A percentile compares a stretch with the other conserved stretches of the same genome.
phyloP scores from a whole-genome alignment of 139 green algal genomes.

The Chlamydomonas sphaeroides region DNA sequence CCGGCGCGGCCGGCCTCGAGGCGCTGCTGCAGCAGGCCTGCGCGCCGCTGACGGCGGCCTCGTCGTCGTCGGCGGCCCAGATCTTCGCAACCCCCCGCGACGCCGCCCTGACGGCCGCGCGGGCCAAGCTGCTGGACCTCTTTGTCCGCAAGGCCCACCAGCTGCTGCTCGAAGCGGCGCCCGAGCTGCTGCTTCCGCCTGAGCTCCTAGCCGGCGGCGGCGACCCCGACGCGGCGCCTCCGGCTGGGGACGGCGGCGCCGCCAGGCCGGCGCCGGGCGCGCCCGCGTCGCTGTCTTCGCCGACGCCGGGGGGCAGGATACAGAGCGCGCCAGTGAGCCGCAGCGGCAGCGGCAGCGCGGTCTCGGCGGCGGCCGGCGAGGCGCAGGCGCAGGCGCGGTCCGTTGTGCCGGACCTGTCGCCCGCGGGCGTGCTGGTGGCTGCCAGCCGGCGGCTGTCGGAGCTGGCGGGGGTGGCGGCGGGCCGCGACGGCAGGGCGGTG shows the following conservation, averaged over 20 bases:
- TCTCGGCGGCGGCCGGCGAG: no score
- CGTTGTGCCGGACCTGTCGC: conserved; percentile 3
- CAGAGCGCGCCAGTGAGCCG: conserved; percentile 6
- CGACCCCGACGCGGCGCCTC: neutral
- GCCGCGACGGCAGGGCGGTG: neutral
- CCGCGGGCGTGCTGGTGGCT: conserved; percentile 31
- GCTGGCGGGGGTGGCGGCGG: neutral
- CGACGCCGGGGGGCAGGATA: no score
- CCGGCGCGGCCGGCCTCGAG: neutral
- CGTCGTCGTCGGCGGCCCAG: neutral
- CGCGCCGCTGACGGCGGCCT: neutral
- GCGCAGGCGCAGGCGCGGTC: neutral
- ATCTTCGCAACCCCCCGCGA: neutral
- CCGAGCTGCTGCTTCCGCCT: conserved; percentile 9
- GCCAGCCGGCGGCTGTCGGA: neutral
- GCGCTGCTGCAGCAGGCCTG: conserved; percentile 20
- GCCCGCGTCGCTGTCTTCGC: no score
- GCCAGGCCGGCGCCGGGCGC: no score
- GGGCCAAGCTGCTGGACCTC: conserved; percentile 27
- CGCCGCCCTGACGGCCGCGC: conserved; percentile 1
- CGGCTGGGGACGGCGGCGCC: no score
- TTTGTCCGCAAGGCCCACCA: conserved; percentile 28
- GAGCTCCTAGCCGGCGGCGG: neutral
- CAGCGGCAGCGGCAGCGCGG: neutral
- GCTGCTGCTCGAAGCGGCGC: conserved; percentile 20